Evolutionary conservation across 1,284 basidiomycete species (phyloP).

Genomic region (Ceratobasidium sp.): DNA sequence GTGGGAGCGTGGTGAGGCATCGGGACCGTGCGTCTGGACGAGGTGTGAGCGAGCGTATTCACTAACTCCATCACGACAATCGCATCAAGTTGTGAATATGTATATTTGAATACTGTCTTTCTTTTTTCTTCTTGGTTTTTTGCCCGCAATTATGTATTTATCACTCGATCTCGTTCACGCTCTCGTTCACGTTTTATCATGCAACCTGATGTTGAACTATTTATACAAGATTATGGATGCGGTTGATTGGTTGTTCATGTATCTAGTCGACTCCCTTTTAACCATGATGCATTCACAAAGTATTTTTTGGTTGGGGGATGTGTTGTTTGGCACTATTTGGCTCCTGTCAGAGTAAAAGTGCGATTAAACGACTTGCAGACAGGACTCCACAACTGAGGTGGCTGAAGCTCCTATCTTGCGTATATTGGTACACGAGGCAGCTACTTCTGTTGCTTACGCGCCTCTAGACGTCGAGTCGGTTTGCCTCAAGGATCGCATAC

Average conservation of each 20-base stretch:
- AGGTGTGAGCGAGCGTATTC: constrained; percentile 24
- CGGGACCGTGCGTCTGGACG: constrained; percentile 25
- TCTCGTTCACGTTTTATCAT: background rate
- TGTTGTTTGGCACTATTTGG: no score
- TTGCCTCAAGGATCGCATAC: no score
- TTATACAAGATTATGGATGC: background rate
- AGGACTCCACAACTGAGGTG: no score
- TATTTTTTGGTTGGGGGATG: no score
- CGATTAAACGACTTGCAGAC: no score
- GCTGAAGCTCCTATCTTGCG: no score
- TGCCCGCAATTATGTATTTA: constrained; percentile 34
- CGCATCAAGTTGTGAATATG: background rate
- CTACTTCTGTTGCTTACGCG: no score
- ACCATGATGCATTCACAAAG: constrained; percentile 6
- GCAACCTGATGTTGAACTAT: background rate
- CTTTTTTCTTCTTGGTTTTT: constrained; percentile 13
- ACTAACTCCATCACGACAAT: no score
- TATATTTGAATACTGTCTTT: constrained; percentile 6
- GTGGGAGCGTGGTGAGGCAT: constrained; percentile 8
- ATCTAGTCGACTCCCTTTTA: background rate
- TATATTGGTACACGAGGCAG: no score
- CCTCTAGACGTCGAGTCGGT: no score
- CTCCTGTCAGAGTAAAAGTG: no score
- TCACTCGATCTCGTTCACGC: background rate
- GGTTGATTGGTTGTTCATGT: background rate